Conservation (phyloP, 2,329 filamentous ascomycete genomes). For the Nemania serpens region DNA sequence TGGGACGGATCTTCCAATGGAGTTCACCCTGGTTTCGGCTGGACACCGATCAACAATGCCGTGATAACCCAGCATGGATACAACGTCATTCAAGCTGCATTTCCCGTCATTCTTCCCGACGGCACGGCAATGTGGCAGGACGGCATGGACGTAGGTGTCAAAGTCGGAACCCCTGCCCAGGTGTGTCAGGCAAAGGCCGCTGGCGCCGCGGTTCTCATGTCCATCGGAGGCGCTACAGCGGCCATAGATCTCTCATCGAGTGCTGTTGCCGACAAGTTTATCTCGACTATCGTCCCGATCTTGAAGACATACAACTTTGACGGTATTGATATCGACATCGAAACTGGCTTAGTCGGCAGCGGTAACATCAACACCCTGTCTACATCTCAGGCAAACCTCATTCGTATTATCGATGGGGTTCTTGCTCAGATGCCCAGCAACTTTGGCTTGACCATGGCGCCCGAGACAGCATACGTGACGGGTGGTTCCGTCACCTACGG, state of each 20-base stretch:
- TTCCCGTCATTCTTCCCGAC: slow-evolving; percentile 43
- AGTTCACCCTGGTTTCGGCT: slow-evolving; percentile 43
- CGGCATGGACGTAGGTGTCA: slow-evolving; percentile 42
- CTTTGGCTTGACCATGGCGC: slow-evolving; percentile 59
- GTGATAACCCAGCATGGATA: slow-evolving; percentile 40
- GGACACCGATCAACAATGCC: slow-evolving; percentile 42
- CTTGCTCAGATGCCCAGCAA: slow-evolving; percentile 58
- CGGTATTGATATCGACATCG: slow-evolving; percentile 46
- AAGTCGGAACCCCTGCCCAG: slow-evolving; percentile 40
- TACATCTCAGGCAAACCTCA: slow-evolving; percentile 42
- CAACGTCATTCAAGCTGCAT: slow-evolving; percentile 44
- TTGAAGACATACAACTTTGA: slow-evolving; percentile 45
- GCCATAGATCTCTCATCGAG: slow-evolving; percentile 42
- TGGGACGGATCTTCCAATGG: slow-evolving; percentile 44
- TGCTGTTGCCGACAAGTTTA: slow-evolving; percentile 42
- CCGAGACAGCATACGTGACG: slow-evolving; percentile 45
- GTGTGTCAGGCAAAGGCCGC: slow-evolving; percentile 44
- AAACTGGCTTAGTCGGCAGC: slow-evolving; percentile 40
- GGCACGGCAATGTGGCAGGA: slow-evolving; percentile 43
- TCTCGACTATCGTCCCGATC: slow-evolving; percentile 44
- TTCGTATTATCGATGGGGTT: slow-evolving; percentile 45
- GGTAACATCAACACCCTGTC: slow-evolving; percentile 41
- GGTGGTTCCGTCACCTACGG: slow-evolving; percentile 41
- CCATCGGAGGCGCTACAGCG: slow-evolving; percentile 44
- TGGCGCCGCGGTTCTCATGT: slow-evolving; percentile 43